Evolutionary conservation across 495 filamentous ascomycete genomes (phyloP).

Genomic region (Penicillium macrosclerotiorum): DNA sequence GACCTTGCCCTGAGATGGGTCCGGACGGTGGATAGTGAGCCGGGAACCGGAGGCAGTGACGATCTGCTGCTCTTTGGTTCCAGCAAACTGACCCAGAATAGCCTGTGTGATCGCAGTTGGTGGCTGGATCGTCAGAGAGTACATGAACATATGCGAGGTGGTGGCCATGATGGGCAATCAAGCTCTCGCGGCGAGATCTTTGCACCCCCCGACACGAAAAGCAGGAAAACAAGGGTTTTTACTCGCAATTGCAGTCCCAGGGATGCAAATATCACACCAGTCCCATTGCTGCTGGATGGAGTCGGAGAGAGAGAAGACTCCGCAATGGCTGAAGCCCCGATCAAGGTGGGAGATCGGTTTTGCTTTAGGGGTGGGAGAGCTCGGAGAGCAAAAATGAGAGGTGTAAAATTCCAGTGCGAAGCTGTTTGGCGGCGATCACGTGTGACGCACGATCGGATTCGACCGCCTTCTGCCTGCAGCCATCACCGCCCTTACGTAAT

Average conservation of each 20-base stretch:
- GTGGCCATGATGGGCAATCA: conserved; percentile 76
- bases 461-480: conserved; percentile 36
- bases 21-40: conserved; percentile 82
- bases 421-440: conserved; percentile 22
- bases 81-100: conserved; percentile 89
- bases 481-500: conserved; percentile 20
- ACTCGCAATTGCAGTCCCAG: conserved; percentile 35
- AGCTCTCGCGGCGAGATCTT: conserved; percentile 13
- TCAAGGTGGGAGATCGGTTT: conserved; percentile 2
- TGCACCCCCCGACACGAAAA: conserved; percentile 15
- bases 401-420: conserved; percentile 37
- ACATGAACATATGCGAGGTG: conserved; percentile 96
- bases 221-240: conserved; percentile 12
- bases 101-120: conserved; percentile 86
- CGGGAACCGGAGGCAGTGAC: conserved; percentile 89
- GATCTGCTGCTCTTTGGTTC: conserved; percentile 95
- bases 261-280: conserved; percentile 30
- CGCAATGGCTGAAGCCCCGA: neutral
- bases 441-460: conserved; percentile 35
- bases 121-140: conserved; percentile 89
- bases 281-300: conserved; percentile 42
- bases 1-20: conserved; percentile 81
- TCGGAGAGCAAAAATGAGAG: conserved; percentile 11
- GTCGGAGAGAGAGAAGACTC: conserved; percentile 12
- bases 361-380: conserved; percentile 2